Base-by-base conservation (phyloP, 306 rosid species). In the Psophocarpus tetragonolobus region DNA sequence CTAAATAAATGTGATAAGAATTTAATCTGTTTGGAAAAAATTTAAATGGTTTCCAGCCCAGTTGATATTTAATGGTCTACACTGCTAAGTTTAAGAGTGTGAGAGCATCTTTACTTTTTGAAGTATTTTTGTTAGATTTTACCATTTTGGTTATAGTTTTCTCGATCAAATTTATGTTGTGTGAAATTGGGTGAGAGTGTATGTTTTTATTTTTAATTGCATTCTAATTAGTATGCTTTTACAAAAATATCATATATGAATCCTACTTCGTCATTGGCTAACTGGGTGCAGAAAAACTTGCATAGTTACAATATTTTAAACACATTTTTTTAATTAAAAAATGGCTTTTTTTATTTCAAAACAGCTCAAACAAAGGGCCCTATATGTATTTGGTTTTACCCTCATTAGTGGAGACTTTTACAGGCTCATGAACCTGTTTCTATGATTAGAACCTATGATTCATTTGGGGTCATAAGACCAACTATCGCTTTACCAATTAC, bases 131-230 rank as follows among this genome's bases (percentile, higher is more conserved):
- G 15, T 12, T 27, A 41, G 51, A 60, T 74, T 78, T n/a, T n/a
- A n/a, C n/a, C n/a, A n/a, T n/a, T n/a, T 35, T 39, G 50, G 23
- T 17, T 60, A 14, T 56, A 35, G 80, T 42, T 73, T 26, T 66
- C 18, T 64, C 26, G 48, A 78, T 78, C 68, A 35, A 42, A 36
- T 68, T 23, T n/a, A 26, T 74, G 71, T 50, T 44, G 24, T 54
- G 33, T 29, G 47, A 32, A 68, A 20, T 58, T 11, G 29, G 23
- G 14, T 8, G 0, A 3, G 29, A 30, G 14, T 15, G 1, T n/a
- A 17, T 57, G 14, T 30, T 8, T 54, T 23, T 62, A 48, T 41
- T 67, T 4, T 9, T 24, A 26, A 39, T n/a, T 26, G 8, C 10
- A 57, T 47, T 47, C 9, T 13, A 67, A 64, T 23, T 62, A 57